Base-by-base conservation (phyloP, 106 monocot species). In the Xerophyta viscosa region DNA sequence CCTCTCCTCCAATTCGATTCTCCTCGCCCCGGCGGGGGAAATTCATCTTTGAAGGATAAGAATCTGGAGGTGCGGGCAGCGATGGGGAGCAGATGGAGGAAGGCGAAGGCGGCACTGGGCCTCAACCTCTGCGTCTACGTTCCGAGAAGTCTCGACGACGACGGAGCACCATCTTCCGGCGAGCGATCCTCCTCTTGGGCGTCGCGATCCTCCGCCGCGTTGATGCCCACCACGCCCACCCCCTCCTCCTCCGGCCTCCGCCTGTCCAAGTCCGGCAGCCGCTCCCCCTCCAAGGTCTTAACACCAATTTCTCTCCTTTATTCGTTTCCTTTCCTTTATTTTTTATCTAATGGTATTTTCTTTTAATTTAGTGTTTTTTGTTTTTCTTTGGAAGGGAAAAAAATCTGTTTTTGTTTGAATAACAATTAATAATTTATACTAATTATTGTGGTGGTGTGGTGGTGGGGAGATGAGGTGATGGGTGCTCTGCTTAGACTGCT, bases 71-170 rank as follows among this genome's bases (percentile, higher is more conserved):
- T 10, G 39, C 10, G 15, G 11, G 33, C 5, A 11, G 48, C 19
- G 37, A 89, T 91, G 90, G 81, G 50, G 25, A 77, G 77, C 46
- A 41, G 39, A 23, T 91, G 84, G 90, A 68, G 70, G 77, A 84
- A 75, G 63, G 81, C 74, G 46, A 91, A 71, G 75, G 22, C 27
- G 31, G 77, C 77, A 3, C 75, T 91, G 27, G 71, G 84, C 17
- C 31, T 85, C 45, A 81, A 74, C 33, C 80, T 81, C 24, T 85
- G 90, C 61, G 68, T 81, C 36, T 54, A 64, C 56, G 56, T 68
- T 11, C 77, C 81, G 17, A 58, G 60, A 29, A 63, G 67, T 3
- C 14, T 65, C 8, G 85, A 77, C 27, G 77, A 71, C n/a, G 76
- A 61, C 3, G 48, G 15, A 17, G 48, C 27, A 23, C 10, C 18